phyloP scores from a whole-genome alignment of 106 monocot species.

The Amphibolis antarctica region DNA sequence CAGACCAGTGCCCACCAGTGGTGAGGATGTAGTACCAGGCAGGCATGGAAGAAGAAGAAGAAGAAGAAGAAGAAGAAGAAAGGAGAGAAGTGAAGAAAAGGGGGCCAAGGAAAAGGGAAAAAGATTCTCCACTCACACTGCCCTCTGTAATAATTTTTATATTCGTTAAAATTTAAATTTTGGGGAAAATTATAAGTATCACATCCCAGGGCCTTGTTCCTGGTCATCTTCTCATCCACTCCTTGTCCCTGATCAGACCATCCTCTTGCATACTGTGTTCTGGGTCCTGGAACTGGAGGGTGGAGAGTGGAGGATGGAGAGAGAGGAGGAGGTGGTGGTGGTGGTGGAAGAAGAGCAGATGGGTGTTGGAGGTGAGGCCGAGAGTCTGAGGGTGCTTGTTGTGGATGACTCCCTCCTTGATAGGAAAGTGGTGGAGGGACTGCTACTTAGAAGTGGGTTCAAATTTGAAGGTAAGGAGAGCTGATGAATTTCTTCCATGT shows the following conservation, averaged over 20 bases:
- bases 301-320: constrained; percentile 2
- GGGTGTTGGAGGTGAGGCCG: constrained; percentile 4
- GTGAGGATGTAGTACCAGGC: too few relatives aligned
- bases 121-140: too few relatives aligned
- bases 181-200: not conserved
- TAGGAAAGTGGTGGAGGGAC: constrained; percentile 24
- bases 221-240: too few relatives aligned
- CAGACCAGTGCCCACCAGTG: too few relatives aligned
- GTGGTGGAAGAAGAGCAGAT: constrained; percentile 4
- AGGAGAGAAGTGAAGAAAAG: too few relatives aligned
- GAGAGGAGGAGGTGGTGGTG: constrained; percentile 2
- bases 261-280: too few relatives aligned
- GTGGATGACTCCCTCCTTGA: constrained; percentile 33
- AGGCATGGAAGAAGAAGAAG: not conserved
- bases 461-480: constrained; percentile 20
- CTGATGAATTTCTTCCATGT: not conserved
- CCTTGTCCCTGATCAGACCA: too few relatives aligned
- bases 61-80: too few relatives aligned
- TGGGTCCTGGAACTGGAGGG: not conserved
- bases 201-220: too few relatives aligned
- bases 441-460: constrained; percentile 16
- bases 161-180: too few relatives aligned
- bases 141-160: too few relatives aligned
- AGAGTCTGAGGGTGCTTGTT: constrained; percentile 24
- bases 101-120: too few relatives aligned